A percentile compares a stretch with the other conserved stretches of the same genome.
Conservation (phyloP, 2,329 filamentous ascomycete genomes). For the Emergomyces pasteurianus region DNA sequence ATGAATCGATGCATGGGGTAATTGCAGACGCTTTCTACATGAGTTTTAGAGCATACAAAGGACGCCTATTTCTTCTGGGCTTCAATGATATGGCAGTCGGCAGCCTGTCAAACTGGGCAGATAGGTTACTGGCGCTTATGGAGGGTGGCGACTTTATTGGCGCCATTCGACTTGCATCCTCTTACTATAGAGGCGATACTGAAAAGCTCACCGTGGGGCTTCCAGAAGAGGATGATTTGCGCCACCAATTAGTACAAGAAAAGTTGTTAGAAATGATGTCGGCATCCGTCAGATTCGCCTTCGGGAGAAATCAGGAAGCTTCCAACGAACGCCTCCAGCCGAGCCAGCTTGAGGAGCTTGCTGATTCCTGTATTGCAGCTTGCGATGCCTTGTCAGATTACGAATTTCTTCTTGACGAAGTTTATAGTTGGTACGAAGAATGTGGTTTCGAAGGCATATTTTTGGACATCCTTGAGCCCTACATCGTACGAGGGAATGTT, state of each 20-base stretch:
- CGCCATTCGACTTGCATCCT: conserved; percentile 79
- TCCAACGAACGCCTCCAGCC: conserved; percentile 41
- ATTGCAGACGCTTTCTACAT: conserved; percentile 96
- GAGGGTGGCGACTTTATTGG: conserved; percentile 92
- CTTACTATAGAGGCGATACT: conserved; percentile 82
- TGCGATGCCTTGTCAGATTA: conserved; percentile 65
- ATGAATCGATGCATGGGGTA: conserved; percentile 83
- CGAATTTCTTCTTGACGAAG: conserved; percentile 81
- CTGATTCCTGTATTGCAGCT: conserved; percentile 70
- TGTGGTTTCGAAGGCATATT: conserved; percentile 62
- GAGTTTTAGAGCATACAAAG: conserved; percentile 94
- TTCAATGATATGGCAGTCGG: conserved; percentile 88
- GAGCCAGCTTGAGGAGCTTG: conserved; percentile 60
- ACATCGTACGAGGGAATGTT: conserved; percentile 69
- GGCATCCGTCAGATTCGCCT: conserved; percentile 81
- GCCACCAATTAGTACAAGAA: conserved; percentile 74
- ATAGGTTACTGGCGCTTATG: conserved; percentile 85
- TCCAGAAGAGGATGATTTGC: conserved; percentile 64
- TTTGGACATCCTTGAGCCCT: conserved; percentile 76
- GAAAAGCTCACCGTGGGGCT: conserved; percentile 90
- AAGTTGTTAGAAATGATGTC: conserved; percentile 88
- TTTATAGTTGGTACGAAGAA: conserved; percentile 84
- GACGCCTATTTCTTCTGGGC: conserved; percentile 81
- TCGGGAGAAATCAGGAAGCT: conserved; percentile 49
- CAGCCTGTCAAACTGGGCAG: conserved; percentile 91